Evolutionary conservation across 2,329 filamentous ascomycete species (phyloP).

Genomic region (Nannizzia gypsea): DNA sequence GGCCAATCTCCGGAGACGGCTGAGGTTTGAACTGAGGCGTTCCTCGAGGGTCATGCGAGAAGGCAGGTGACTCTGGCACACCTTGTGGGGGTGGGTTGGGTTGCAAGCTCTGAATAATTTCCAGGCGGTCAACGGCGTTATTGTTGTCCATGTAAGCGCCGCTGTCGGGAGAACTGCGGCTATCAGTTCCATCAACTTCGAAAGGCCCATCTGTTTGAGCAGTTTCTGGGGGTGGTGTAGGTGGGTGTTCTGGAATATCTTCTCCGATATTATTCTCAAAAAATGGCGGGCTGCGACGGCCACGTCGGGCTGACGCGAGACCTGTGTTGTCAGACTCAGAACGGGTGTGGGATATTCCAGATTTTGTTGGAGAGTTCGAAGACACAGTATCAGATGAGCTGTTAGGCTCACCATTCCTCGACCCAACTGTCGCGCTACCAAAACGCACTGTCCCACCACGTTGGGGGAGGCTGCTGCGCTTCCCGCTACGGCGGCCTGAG

Average conservation of each 20-base stretch:
- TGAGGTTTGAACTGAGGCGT: slow-evolving; percentile 58
- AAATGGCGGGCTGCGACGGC: background rate
- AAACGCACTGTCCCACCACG: slow-evolving; percentile 27
- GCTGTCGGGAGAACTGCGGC: slow-evolving; percentile 32
- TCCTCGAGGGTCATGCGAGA: slow-evolving; percentile 62
- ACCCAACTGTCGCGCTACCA: slow-evolving; percentile 16
- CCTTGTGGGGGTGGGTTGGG: slow-evolving; percentile 57
- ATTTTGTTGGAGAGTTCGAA: background rate
- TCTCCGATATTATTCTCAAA: slow-evolving; percentile 12
- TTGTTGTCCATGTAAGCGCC: slow-evolving; percentile 20
- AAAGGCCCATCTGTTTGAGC: slow-evolving; percentile 18
- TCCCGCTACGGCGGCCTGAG: slow-evolving; percentile 36
- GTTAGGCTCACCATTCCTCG: slow-evolving; percentile 9
- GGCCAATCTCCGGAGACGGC: slow-evolving; percentile 64
- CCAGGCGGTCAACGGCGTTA: slow-evolving; percentile 18
- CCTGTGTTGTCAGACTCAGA: slow-evolving; percentile 24
- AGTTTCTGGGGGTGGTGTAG: slow-evolving; percentile 31
- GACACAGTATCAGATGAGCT: slow-evolving; percentile 21
- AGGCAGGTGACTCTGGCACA: slow-evolving; percentile 65
- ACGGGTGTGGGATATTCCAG: slow-evolving; percentile 20
- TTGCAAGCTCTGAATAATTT: slow-evolving; percentile 26
- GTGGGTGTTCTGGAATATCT: slow-evolving; percentile 22
- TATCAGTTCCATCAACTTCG: slow-evolving; percentile 20
- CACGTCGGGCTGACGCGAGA: background rate
- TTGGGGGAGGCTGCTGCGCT: slow-evolving; percentile 27